Base-by-base conservation (phyloP, 257 asterid genomes). In the Fraxinus cuspidata region DNA sequence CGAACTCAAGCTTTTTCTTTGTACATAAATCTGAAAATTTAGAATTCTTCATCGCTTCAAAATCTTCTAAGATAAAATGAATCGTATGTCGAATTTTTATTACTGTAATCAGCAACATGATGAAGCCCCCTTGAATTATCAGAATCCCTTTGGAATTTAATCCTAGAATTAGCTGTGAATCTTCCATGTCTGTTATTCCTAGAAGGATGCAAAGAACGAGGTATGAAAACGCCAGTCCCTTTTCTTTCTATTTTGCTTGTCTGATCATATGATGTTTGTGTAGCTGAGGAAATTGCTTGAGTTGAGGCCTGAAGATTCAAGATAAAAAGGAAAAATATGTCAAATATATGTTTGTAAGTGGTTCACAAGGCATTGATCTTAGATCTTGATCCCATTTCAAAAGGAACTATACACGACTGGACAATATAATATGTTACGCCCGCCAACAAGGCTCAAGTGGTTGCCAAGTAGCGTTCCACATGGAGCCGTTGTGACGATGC, bases 221-320 rank as follows among this genome's bases (percentile, higher is more conserved):
- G 98, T 74, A 94, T 92, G 29, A 94, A 94, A 9, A 94, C 98
- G 70, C 98, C 97, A 3, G 98, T 94, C 21, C 98, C 98, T 82
- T 92, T 92, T 89, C 92, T 90, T 76, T 88, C 93, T 81, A 90
- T 88, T 73, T 83, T 92, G 87, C 78, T 71, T 2, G 74, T 75
- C 66, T 81, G 70, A 2, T 56, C 27, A 16, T 69, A 82, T 51
- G 88, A 81, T 35, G 83, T 12, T 82, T 87, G 87, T 44, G 78
- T 83, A 5, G 88, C 69, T 67, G 89, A 91, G 65, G 71, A 77
- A 70, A 85, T 86, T 81, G 82, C 78, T 77, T 85, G 89, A 27
- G 82, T 77, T 68, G 83, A 85, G 0, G 76, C 91, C 96, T 90
- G 76, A 70, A 80, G 44, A 69, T 3, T 21, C 28, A n/a, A 56